These are phyloP conservation scores for Firmiana major DNA, from an alignment of 345 rosid species.

Conservation along the genomic window DNA sequence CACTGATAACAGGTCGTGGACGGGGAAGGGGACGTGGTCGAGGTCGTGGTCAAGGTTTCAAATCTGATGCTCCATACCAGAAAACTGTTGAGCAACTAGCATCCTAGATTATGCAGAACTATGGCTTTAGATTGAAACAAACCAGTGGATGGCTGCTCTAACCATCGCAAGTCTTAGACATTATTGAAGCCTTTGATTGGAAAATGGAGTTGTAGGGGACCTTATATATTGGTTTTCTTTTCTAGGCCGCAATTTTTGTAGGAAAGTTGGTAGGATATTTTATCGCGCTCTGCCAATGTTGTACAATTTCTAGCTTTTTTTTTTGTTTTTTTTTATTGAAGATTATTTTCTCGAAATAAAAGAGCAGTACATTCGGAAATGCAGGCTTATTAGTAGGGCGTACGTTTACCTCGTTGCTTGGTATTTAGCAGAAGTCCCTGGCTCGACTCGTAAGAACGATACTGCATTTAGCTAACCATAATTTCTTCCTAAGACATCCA, in stretches of 20 bases:
- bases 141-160: slow-evolving; percentile 5
- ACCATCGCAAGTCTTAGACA: not conserved
- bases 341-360: slow-evolving; percentile 16
- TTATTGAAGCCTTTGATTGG: not conserved
- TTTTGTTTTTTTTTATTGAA: not conserved
- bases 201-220: not conserved
- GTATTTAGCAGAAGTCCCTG: too few species aligned
- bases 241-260: slow-evolving; percentile 19
- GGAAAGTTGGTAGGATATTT: slow-evolving; percentile 8
- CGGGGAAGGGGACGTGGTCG: slow-evolving; percentile 12
- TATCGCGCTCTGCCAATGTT: not conserved
- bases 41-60: slow-evolving; percentile 14
- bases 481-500: too few species aligned
- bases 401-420: too few species aligned
- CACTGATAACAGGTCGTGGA: slow-evolving; percentile 20
- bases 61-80: slow-evolving; percentile 9
- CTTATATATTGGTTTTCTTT: not conserved
- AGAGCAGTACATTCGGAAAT: slow-evolving; percentile 6
- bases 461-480: too few species aligned
- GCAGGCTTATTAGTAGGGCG: too few species aligned
- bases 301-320: slow-evolving; percentile 10
- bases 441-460: too few species aligned
- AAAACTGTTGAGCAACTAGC: slow-evolving; percentile 9
- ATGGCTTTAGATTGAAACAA: not conserved
- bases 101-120: not conserved